These are phyloP conservation scores for Fagopyrum homotropicum DNA, from an alignment of 148 eudicot species.

Conservation along the genomic window DNA sequence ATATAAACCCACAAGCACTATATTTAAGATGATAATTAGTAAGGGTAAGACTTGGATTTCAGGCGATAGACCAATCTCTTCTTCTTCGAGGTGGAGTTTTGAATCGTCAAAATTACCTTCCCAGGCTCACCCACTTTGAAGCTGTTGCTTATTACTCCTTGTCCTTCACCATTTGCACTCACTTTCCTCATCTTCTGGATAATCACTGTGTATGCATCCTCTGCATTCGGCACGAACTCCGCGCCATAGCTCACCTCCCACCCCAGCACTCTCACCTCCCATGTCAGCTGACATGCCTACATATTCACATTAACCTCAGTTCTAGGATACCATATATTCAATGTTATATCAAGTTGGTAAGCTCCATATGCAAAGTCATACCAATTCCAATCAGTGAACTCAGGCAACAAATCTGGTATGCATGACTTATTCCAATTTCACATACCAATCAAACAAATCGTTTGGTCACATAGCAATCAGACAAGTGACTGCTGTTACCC, in stretches of 20 bases:
- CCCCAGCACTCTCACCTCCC: conserved; percentile 33
- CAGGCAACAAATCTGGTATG: too few species aligned
- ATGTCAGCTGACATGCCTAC: conserved; percentile 21
- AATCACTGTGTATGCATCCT: conserved; percentile 24
- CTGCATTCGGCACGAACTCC: conserved; percentile 25
- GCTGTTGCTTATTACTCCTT: conserved; percentile 13
- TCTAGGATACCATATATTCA: too few species aligned
- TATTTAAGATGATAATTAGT: background rate
- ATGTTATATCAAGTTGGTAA: too few species aligned
- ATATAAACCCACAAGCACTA: background rate
- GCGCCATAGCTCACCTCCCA: conserved; percentile 36
- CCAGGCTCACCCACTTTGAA: conserved; percentile 28
- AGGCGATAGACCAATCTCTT: conserved; percentile 28
- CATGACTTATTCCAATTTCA: too few species aligned
- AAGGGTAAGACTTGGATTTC: conserved; percentile 17
- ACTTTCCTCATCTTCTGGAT: conserved; percentile 25
- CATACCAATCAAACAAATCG: too few species aligned
- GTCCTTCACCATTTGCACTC: conserved; percentile 6
- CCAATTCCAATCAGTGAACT: too few species aligned
- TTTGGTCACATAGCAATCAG: too few species aligned
- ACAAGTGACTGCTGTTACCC: too few species aligned
- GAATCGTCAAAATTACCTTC: conserved; percentile 22
- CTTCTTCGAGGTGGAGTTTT: conserved; percentile 29
- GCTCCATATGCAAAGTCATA: too few species aligned
- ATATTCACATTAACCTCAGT: background rate